A percentile compares a stretch with the other conserved stretches of the same genome.
Evolutionary conservation across 1,284 basidiomycete genomes (phyloP).

Genomic region (Butyriboletus appendiculatus): DNA sequence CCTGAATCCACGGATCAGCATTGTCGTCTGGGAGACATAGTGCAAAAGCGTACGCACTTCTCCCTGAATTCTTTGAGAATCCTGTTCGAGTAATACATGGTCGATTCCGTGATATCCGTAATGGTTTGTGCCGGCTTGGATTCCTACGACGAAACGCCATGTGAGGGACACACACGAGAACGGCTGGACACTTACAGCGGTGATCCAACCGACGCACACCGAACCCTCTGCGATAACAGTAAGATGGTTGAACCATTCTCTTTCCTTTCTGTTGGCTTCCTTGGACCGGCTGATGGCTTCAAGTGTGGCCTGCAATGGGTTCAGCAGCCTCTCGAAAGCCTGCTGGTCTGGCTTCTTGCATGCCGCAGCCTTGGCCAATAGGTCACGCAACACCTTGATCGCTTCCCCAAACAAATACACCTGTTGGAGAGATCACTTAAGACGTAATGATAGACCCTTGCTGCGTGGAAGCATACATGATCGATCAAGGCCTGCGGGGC

Average conservation of each 20-base stretch:
- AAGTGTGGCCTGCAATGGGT: constrained; percentile 75
- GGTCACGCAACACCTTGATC: constrained; percentile 66
- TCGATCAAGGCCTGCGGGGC: constrained; percentile 72
- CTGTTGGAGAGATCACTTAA: constrained; percentile 42
- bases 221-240: constrained; percentile 83
- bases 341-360: constrained; percentile 82
- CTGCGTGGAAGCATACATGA: constrained; percentile 58
- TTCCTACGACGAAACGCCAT: constrained; percentile 46
- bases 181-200: constrained; percentile 58
- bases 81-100: constrained; percentile 89
- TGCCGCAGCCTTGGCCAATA: constrained; percentile 68
- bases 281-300: constrained; percentile 78
- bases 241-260: constrained; percentile 84
- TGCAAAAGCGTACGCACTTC: constrained; percentile 53
- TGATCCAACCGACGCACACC: constrained; percentile 91
- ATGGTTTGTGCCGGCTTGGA: constrained; percentile 85
- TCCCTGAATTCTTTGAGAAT: constrained; percentile 95
- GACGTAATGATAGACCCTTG: not conserved
- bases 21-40: not conserved
- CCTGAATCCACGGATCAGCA: constrained; percentile 43
- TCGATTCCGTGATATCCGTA: constrained; percentile 85
- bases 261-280: constrained; percentile 80
- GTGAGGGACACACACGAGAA: constrained; percentile 4
- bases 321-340: constrained; percentile 61
- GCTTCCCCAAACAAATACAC: constrained; percentile 69